These are phyloP conservation scores for Stentor coeruleus DNA, from an alignment of 73 alveolate species.

Conservation along the genomic window DNA sequence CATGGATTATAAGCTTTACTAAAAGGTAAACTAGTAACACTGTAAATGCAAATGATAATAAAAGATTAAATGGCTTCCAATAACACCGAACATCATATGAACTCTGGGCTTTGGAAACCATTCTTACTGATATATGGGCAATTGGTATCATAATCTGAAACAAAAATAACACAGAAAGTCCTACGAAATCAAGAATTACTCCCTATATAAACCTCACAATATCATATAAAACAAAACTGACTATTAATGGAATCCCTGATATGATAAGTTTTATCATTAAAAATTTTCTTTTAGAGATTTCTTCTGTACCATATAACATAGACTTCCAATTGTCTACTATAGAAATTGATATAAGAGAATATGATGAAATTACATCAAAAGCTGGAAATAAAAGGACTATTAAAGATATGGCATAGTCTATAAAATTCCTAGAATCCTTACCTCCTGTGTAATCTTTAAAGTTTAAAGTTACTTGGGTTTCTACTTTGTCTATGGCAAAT, in stretches of 20 bases:
- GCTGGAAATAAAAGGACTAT: not conserved
- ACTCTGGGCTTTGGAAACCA: not conserved
- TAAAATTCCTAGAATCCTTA: not conserved
- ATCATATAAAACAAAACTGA: not conserved
- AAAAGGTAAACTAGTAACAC: no score
- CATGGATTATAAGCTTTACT: no score
- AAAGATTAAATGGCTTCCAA: no score
- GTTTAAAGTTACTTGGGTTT: not conserved
- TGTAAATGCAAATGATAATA: no score
- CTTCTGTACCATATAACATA: not conserved
- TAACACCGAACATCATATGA: conserved; percentile 7
- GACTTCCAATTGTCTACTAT: not conserved
- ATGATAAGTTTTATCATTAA: not conserved
- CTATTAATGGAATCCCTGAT: not conserved
- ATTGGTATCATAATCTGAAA: not conserved
- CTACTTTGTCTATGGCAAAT: not conserved
- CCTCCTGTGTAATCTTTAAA: conserved; percentile 6
- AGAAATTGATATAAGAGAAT: not conserved
- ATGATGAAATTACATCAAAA: not conserved
- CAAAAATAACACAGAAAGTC: not conserved
- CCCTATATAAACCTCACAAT: not conserved
- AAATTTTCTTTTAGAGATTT: not conserved
- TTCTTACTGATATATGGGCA: not conserved
- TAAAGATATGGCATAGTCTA: not conserved
- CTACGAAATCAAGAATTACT: not conserved